Conservation (phyloP, 768 basidiomycete genomes). For the Dentipellis sp. region DNA sequence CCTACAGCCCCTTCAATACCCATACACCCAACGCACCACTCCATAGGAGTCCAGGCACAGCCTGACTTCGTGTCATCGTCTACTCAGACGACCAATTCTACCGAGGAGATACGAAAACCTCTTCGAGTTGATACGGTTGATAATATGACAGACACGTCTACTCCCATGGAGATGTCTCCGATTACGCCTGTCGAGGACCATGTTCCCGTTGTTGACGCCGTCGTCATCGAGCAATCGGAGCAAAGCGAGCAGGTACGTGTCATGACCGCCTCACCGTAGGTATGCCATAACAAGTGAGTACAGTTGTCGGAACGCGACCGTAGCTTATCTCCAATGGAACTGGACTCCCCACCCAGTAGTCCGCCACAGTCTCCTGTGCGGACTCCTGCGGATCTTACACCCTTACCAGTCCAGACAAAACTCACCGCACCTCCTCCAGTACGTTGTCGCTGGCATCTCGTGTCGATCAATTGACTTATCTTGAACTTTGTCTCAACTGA, state of each 20-base stretch:
- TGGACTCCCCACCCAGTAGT: slow-evolving; percentile 38
- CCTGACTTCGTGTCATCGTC: slow-evolving; percentile 10
- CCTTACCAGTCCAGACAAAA: slow-evolving; percentile 3
- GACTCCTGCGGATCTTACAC: neutral
- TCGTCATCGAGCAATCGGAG: neutral
- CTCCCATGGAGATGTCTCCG: neutral
- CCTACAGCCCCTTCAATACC: neutral
- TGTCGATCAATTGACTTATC: no score
- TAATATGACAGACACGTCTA: neutral
- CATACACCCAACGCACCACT: slow-evolving; percentile 18
- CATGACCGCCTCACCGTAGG: neutral
- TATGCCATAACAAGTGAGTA: neutral
- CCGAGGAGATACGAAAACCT: neutral
- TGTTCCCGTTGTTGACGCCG: neutral
- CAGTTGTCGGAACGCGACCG: slow-evolving; percentile 27
- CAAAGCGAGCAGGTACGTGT: neutral
- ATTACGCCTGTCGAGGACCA: neutral
- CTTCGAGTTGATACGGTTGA: neutral
- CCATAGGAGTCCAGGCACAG: slow-evolving; percentile 38
- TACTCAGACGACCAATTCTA: neutral
- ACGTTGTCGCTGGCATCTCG: no score
- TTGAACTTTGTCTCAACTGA: no score
- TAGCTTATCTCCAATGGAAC: slow-evolving; percentile 55
- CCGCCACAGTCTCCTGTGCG: slow-evolving; percentile 19
- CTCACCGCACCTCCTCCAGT: slow-evolving; percentile 1